Percentiles rank a stretch among this genome's conserved stretches.
These are phyloP conservation scores for Fraxinus pennsylvanica DNA, from an alignment of 257 asterid genomes.

Conservation along the genomic window DNA sequence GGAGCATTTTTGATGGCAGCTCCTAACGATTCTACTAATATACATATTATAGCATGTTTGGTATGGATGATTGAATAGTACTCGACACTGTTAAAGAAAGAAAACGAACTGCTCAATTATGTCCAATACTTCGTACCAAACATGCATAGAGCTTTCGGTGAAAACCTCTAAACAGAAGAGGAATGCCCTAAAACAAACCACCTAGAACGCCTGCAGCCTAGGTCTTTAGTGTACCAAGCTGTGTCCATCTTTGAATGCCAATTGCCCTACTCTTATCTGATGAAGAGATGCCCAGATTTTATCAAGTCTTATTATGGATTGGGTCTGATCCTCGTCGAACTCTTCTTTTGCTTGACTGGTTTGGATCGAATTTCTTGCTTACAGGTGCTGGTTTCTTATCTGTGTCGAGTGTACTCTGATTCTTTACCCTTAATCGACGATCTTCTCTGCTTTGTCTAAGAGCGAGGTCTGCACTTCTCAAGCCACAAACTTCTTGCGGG, in stretches of 20 bases:
- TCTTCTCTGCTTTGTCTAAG: constrained; percentile 33
- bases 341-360: constrained; percentile 43
- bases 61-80: background rate
- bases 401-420: constrained; percentile 25
- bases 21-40: constrained; percentile 8
- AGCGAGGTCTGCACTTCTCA: constrained; percentile 20
- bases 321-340: constrained; percentile 49
- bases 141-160: constrained; percentile 7
- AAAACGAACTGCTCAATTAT: background rate
- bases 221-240: background rate
- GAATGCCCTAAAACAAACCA: background rate
- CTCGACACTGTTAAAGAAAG: background rate
- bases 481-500: constrained; percentile 30
- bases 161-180: background rate
- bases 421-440: constrained; percentile 19
- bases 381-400: constrained; percentile 22
- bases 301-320: constrained; percentile 49
- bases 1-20: constrained; percentile 1
- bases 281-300: background rate
- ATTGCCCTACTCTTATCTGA: background rate
- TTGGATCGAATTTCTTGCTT: constrained; percentile 27
- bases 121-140: background rate
- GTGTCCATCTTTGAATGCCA: background rate
- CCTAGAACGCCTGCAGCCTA: background rate
- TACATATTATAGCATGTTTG: background rate